Percentiles rank a stretch among this genome's conserved stretches.
Evolutionary conservation across 257 asterid species (phyloP).

Genomic region (Lycium ferocissimum): DNA sequence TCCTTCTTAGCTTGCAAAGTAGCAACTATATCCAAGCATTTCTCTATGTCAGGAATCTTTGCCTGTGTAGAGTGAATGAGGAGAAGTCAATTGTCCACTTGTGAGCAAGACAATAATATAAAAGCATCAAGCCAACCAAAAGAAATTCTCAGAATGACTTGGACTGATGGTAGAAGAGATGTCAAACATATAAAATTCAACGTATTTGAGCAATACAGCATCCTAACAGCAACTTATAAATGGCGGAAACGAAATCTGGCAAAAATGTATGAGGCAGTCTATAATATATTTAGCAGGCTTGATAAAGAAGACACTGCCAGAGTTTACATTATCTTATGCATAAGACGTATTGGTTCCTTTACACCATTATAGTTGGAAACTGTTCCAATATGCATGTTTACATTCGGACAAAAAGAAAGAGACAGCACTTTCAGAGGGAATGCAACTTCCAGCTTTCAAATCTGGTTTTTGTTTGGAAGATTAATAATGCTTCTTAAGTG

Average conservation of each 20-base stretch:
- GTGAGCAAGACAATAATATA: background rate
- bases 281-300: background rate
- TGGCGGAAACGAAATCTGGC: background rate
- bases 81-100: background rate
- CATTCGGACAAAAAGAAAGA: background rate
- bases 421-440: background rate
- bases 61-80: constrained; percentile 55
- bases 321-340: background rate
- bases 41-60: constrained; percentile 93
- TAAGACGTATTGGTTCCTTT: background rate
- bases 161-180: background rate
- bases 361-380: background rate
- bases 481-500: background rate
- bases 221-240: constrained; percentile 13
- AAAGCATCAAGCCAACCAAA: background rate
- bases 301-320: background rate
- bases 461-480: background rate
- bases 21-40: constrained; percentile 82
- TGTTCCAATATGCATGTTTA: background rate
- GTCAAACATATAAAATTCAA: background rate
- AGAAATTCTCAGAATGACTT: constrained; percentile 7
- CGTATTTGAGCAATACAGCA: background rate
- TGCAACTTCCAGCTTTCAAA: background rate
- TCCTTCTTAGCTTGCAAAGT: constrained; percentile 81
- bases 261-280: background rate